phyloP scores from a whole-genome alignment of 495 filamentous ascomycete genomes.

The Pyronema omphalodes region DNA sequence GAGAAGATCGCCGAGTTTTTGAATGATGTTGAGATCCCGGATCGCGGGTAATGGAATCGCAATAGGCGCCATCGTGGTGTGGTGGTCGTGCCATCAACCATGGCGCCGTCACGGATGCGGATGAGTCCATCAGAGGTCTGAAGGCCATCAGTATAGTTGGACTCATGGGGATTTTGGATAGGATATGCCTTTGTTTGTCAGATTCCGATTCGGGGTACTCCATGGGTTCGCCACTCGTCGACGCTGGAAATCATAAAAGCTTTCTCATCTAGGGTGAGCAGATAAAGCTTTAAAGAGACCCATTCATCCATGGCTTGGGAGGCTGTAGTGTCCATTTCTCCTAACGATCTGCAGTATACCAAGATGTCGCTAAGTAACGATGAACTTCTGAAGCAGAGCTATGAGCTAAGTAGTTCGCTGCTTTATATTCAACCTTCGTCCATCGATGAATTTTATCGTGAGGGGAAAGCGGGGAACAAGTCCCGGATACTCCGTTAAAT shows the following conservation, averaged over 20 bases:
- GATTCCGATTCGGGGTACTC: slow-evolving; percentile 22
- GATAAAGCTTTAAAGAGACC: slow-evolving; percentile 19
- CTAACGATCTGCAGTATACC: no score
- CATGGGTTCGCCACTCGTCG: slow-evolving; percentile 22
- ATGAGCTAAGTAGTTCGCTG: no score
- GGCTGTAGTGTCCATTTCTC: no score
- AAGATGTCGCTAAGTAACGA: no score
- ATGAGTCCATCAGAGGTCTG: slow-evolving; percentile 24
- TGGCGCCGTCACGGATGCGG: slow-evolving; percentile 21
- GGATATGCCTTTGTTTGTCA: slow-evolving; percentile 22
- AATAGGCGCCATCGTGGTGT: slow-evolving; percentile 23
- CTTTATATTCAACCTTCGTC: no score
- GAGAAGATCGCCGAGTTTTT: slow-evolving; percentile 19
- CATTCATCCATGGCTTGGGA: slow-evolving; percentile 6
- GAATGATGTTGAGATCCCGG: slow-evolving; percentile 21
- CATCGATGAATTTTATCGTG: no score
- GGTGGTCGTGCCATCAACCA: slow-evolving; percentile 24
- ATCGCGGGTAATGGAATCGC: slow-evolving; percentile 23
- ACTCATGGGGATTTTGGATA: not conserved
- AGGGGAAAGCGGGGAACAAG: no score
- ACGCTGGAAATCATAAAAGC: slow-evolving; percentile 22
- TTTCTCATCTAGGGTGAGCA: slow-evolving; percentile 23
- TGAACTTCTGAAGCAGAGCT: no score
- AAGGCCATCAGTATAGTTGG: not conserved
- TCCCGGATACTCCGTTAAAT: no score